Percentiles rank a stretch among this genome's conserved stretches.
phyloP scores from a whole-genome alignment of 257 asterid species.

The Apocynum venetum region DNA sequence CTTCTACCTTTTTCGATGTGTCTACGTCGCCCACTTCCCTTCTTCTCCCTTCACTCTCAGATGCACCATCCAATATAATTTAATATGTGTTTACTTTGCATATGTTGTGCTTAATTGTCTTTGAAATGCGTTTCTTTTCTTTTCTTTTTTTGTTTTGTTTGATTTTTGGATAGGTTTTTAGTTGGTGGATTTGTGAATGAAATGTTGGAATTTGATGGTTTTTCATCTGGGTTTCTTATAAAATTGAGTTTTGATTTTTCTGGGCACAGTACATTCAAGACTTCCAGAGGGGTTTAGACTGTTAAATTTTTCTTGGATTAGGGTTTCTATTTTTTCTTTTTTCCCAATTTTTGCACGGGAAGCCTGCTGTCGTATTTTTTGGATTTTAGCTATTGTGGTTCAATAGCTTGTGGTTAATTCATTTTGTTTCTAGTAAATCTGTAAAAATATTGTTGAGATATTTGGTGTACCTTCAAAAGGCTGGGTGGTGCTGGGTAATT shows the following conservation, averaged over 20 bases:
- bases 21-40: not conserved
- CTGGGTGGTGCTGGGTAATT: not conserved
- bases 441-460: not conserved
- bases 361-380: not conserved
- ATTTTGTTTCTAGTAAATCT: not conserved
- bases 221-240: slow-evolving; percentile 5
- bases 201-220: not conserved
- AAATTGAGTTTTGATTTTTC: not conserved
- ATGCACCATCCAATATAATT: not conserved
- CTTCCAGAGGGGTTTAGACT: not conserved
- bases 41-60: not conserved
- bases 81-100: not conserved
- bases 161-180: not conserved
- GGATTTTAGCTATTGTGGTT: not conserved
- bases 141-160: not conserved
- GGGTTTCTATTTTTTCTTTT: not conserved
- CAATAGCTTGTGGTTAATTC: not conserved
- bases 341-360: not conserved
- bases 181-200: not conserved
- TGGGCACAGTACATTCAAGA: not conserved
- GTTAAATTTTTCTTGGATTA: not conserved
- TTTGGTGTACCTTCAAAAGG: not conserved
- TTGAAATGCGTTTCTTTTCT: slow-evolving; percentile 6
- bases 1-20: not conserved
- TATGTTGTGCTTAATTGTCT: not conserved